Base-by-base conservation (phyloP, 352 stramenopile species). In the Phytophthora lateralis region DNA sequence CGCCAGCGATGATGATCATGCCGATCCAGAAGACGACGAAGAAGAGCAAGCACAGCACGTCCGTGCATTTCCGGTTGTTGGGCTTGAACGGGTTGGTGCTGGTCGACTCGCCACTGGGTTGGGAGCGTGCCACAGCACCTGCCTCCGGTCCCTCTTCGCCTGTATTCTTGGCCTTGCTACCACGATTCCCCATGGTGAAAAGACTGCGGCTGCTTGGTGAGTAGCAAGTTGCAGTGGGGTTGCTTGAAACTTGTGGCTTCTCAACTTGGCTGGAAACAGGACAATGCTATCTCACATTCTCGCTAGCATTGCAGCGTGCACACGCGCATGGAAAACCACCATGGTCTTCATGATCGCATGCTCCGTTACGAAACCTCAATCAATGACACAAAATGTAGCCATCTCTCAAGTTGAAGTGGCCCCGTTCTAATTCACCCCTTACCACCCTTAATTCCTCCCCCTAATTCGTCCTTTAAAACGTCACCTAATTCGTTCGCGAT, bases 11-110 rank as follows among this genome's bases (percentile, higher is more conserved):
- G 61, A 84, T 63, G 60, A 91, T 73, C 82, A 90, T 91, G 24
- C 75, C 70, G 38, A 80, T 55, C 76, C 75, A 85, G 60, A 84
- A 85, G 17, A 71, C 48, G 20, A 80, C 38, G 55, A 88, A 88
- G 60, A 89, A 71, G 32, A 90, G n/a, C 42, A 84, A 49, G 30
- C 69, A 93, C 12, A 94, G 51, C 11, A 90, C 14, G 51, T 94
- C 85, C 3, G 80, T 91, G 73, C 85, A 94, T 47, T 85, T 89
- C 34, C 85, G 82, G 50, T 91, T 88, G 56, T 76, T 66, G 4
- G 72, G 69, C 54, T 88, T 88, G 71, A 93, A 90, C 39, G 82
- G 81, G 53, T 89, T 90, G 5, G 63, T 60, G 20, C 64, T 76
- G 30, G 39, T n/a, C 3, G 35, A 7, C 17, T 69, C 52, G 1